These are phyloP conservation scores for Sapria himalayana DNA, from an alignment of 345 rosid genomes.

Conservation along the genomic window DNA sequence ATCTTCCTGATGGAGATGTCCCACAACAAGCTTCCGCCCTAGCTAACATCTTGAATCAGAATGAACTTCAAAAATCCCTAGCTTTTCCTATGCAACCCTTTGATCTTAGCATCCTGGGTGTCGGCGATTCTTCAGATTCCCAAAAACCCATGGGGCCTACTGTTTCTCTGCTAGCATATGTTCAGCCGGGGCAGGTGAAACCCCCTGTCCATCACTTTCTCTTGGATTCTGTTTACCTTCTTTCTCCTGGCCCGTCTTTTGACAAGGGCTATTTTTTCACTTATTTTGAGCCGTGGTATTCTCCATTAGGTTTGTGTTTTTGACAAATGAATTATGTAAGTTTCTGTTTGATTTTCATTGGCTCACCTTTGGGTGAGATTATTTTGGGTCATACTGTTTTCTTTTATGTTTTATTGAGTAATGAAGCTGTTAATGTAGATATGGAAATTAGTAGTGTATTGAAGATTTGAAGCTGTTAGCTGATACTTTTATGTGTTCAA, in stretches of 20 bases:
- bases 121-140: constrained; percentile 34
- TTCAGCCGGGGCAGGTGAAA: constrained; percentile 89
- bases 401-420: no score
- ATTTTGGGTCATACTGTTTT: no score
- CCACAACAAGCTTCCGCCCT: constrained; percentile 42
- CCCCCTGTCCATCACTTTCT: background rate
- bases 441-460: no score
- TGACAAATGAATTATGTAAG: no score
- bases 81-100: constrained; percentile 54
- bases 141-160: constrained; percentile 37
- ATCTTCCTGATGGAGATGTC: constrained; percentile 78
- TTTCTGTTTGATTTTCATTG: no score
- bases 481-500: no score
- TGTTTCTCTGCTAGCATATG: constrained; percentile 38
- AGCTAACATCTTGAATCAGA: constrained; percentile 17
- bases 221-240: background rate
- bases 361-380: no score
- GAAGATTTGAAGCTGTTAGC: no score
- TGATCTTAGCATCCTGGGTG: constrained; percentile 86
- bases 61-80: constrained; percentile 27
- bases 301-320: no score
- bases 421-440: no score
- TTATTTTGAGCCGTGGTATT: no score
- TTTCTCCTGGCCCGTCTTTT: background rate
- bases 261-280: no score